Conservation (phyloP, 306 rosid species). For the Malus orientalis region DNA sequence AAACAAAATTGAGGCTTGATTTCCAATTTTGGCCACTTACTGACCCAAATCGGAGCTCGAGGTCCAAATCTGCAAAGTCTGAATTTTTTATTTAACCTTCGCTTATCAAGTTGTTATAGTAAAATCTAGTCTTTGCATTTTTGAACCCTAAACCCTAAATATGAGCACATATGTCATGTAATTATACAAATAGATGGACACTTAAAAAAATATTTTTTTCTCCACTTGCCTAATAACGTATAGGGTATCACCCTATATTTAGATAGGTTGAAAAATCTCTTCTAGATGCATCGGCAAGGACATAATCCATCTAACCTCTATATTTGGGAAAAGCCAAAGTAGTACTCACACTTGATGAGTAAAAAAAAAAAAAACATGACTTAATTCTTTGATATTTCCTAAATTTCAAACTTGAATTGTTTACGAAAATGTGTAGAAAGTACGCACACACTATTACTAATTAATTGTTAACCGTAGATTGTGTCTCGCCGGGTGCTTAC, state of each 20-base stretch:
- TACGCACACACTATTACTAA: not conserved
- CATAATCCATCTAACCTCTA: not conserved
- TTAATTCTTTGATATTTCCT: not conserved
- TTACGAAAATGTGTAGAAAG: not conserved
- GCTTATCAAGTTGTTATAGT: no score
- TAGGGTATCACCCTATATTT: fast-evolving
- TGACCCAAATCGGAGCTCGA: not conserved
- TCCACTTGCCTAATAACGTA: no score
- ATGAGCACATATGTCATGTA: no score
- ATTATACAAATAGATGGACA: no score
- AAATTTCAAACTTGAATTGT: not conserved
- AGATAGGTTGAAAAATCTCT: no score
- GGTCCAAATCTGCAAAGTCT: not conserved
- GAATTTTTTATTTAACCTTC: not conserved
- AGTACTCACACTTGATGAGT: not conserved
- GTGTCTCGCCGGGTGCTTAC: not conserved
- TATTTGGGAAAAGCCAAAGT: not conserved
- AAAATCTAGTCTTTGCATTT: no score
- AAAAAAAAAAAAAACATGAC: not conserved
- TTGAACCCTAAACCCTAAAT: no score
- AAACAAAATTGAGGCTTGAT: no score
- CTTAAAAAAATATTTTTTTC: no score
- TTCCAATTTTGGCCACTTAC: no score
- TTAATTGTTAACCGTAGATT: not conserved
- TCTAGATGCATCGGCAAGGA: no score